Base-by-base conservation (phyloP, 345 rosid genomes). In the Salix dunnii region DNA sequence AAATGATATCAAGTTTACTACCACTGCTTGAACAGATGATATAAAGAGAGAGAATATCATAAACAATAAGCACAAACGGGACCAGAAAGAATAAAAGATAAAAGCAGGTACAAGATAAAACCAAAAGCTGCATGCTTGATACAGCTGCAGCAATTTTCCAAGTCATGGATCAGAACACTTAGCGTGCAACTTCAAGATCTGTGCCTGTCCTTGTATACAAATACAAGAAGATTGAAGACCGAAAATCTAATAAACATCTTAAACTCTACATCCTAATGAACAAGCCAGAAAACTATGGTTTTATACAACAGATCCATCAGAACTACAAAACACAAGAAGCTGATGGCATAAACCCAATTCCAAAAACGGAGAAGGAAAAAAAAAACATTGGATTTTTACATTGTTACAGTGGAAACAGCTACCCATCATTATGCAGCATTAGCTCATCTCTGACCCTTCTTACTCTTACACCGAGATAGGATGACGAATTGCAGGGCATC, bases 391-490 rank as follows among this genome's bases (percentile, higher is more conserved):
- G 70, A 27, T 14, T 33, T 33, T 38, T 68, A 75, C 38, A 23
- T 43, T 40, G 49, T 82, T 84, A 78, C 84, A 78, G 53, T 66
- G 67, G 75, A 72, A 69, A 76, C 11, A 21, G 73, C 73, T 28
- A 75, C 48, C 58, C 48, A 23, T 31, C 60, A 30, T 69, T 74
- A 79, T 75, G 83, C 46, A 67, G 63, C 53, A 63, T 71, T 48
- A 72, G 53, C 61, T 40, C 79, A 77, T 61, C 60, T 51, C 61
- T 3, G 53, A 78, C 80, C 35, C 71, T 53, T 65, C 64, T 77
- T 64, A 38, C 82, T 65, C 64, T 77, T 64, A 38, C 82, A 60
- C 20, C 55, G 27, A 81, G n/a, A 38, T 66, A 62, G 63, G 49
- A 78, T 67, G 33, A 71, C 42, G 30, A 36, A 18, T 80, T 87